Percentiles rank a stretch among this genome's conserved stretches.
phyloP scores from a whole-genome alignment of 176 grass and related monocot species.

The Oryza coarctata region DNA sequence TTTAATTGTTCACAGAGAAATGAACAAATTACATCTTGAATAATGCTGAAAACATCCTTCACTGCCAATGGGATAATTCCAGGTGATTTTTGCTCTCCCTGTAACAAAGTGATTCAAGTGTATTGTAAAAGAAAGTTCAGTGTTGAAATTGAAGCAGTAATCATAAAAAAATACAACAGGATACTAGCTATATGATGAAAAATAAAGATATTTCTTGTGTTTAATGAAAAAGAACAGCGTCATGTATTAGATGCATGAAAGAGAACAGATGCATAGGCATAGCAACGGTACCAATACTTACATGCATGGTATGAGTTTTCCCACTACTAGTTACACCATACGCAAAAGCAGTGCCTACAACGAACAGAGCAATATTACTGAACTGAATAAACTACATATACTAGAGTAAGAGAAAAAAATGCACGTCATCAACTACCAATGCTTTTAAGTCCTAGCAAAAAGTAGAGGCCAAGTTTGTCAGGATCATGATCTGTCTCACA shows the following conservation, averaged over 20 bases:
- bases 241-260: background rate
- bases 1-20: slow-evolving; percentile 10
- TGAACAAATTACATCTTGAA: slow-evolving; percentile 81
- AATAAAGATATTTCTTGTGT: slow-evolving; percentile 2
- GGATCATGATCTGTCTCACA: background rate
- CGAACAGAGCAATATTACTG: slow-evolving; percentile 21
- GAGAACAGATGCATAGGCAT: slow-evolving; percentile 8
- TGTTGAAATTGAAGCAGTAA: slow-evolving; percentile 1
- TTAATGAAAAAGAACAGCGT: slow-evolving; percentile 27
- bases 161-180: background rate
- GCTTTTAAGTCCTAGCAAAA: slow-evolving; percentile 21
- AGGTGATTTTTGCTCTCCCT: slow-evolving; percentile 99
- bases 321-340: slow-evolving; percentile 99
- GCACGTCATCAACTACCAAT: background rate
- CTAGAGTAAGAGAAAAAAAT: slow-evolving; percentile 2
- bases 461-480: background rate
- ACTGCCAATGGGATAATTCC: slow-evolving; percentile 96
- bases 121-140: slow-evolving; percentile 4
- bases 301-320: slow-evolving; percentile 99
- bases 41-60: slow-evolving; percentile 99
- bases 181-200: slow-evolving; percentile 17
- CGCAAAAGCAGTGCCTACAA: slow-evolving; percentile 96
- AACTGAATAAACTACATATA: slow-evolving; percentile 5
- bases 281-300: slow-evolving; percentile 50
- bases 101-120: slow-evolving; percentile 28